These are phyloP conservation scores for Penicillium samsonianum DNA, from an alignment of 495 filamentous ascomycete genomes.

Conservation along the genomic window DNA sequence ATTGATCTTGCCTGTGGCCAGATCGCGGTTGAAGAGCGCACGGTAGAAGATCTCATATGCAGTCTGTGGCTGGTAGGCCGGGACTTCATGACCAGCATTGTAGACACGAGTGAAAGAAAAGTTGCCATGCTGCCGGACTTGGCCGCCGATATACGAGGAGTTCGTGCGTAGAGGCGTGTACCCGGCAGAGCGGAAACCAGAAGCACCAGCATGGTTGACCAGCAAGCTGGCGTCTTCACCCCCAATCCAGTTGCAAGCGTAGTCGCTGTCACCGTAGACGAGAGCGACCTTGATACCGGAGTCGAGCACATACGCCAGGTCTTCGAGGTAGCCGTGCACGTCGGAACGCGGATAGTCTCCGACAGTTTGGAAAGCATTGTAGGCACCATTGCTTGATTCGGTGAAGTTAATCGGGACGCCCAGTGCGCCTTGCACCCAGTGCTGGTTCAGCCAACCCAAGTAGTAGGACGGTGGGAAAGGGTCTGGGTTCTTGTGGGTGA, in stretches of 20 bases:
- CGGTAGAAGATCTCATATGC: conserved; percentile 58
- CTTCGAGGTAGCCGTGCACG: conserved; percentile 51
- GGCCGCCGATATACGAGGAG: conserved; percentile 47
- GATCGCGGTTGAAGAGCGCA: conserved; percentile 52
- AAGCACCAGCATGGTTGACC: conserved; percentile 42
- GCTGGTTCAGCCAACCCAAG: conserved; percentile 64
- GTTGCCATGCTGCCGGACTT: conserved; percentile 58
- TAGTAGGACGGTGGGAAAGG: conserved; percentile 66
- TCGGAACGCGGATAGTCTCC: conserved; percentile 48
- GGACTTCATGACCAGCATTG: conserved; percentile 62
- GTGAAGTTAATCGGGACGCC: conserved; percentile 71
- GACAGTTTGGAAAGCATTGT: conserved; percentile 52
- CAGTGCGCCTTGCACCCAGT: conserved; percentile 61
- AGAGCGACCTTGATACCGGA: conserved; percentile 66
- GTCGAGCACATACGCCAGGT: conserved; percentile 54
- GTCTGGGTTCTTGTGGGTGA: conserved; percentile 52
- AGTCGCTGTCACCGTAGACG: conserved; percentile 66
- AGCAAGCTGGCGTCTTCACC: conserved; percentile 45
- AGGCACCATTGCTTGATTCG: conserved; percentile 48
- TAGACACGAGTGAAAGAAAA: conserved; percentile 63
- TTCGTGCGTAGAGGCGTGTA: conserved; percentile 52
- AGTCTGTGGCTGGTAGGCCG: conserved; percentile 59
- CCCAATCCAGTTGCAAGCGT: conserved; percentile 56
- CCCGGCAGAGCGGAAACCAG: conserved; percentile 50
- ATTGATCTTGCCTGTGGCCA: conserved; percentile 55